Evolutionary conservation across 495 filamentous ascomycete genomes (phyloP).

Genomic region (Aspergillus bridgeri): DNA sequence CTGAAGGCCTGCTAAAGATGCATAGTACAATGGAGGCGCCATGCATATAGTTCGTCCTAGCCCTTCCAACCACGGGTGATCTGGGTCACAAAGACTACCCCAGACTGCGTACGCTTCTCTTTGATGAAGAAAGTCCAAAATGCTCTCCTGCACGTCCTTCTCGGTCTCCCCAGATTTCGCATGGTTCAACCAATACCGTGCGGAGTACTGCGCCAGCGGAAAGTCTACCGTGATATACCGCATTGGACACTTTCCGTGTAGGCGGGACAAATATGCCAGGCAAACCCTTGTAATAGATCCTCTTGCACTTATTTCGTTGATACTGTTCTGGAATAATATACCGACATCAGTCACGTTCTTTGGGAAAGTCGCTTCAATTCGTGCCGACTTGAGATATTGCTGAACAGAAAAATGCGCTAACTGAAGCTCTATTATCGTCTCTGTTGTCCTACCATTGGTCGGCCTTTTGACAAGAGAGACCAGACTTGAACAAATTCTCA

Average conservation of each 20-base stretch:
- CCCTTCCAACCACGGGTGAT: too few relatives aligned
- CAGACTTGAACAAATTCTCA: slow-evolving; percentile 9
- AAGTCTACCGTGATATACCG: background rate
- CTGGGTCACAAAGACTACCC: slow-evolving; percentile 1
- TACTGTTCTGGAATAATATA: slow-evolving; percentile 1
- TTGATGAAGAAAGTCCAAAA: slow-evolving; percentile 14
- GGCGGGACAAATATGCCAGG: slow-evolving; percentile 12
- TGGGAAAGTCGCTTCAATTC: slow-evolving; percentile 5
- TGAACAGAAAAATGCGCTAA: slow-evolving; percentile 13
- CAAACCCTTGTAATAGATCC: slow-evolving; percentile 10
- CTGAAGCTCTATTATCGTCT: slow-evolving; percentile 7
- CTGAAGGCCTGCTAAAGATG: slow-evolving; percentile 2
- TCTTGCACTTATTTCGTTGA: slow-evolving; percentile 10
- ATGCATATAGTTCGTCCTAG: too few relatives aligned
- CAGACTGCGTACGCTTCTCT: slow-evolving; percentile 15
- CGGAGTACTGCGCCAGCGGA: slow-evolving; percentile 10
- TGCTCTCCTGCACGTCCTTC: slow-evolving; percentile 23
- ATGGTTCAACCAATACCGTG: slow-evolving; percentile 10
- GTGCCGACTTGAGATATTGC: slow-evolving; percentile 10
- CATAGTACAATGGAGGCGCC: slow-evolving; percentile 11
- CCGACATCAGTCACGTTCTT: slow-evolving; percentile 1
- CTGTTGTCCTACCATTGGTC: too few relatives aligned
- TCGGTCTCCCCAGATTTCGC: slow-evolving; percentile 19
- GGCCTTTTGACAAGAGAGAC: slow-evolving; percentile 7
- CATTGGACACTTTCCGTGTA: background rate